Conservation (phyloP, 1,139 yeast species). For the Debaryomyces psychrophilus region DNA sequence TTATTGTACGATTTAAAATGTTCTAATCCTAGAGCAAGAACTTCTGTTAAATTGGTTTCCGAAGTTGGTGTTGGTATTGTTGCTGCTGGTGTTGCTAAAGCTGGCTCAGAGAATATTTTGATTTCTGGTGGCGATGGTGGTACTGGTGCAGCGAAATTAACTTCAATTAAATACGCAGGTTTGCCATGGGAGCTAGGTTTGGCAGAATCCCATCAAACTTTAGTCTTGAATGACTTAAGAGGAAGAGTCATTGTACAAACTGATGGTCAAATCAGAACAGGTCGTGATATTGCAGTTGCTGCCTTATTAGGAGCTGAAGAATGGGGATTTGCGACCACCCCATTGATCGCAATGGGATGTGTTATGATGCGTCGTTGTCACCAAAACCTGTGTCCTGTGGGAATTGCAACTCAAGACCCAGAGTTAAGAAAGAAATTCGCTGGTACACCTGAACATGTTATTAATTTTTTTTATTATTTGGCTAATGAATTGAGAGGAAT, state of each 20-base stretch:
- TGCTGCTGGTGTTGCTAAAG: conserved; percentile 99
- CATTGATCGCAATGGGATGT: conserved; percentile 97
- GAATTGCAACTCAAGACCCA: conserved; percentile 98
- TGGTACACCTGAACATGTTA: conserved; percentile 98
- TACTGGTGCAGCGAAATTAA: conserved; percentile 98
- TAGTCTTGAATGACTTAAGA: conserved; percentile 92
- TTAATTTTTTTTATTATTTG: conserved; percentile 93
- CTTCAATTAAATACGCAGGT: conserved; percentile 96
- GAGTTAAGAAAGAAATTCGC: conserved; percentile 86
- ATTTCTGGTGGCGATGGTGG: conserved; percentile 99
- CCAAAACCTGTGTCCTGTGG: conserved; percentile 93
- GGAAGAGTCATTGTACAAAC: conserved; percentile 95
- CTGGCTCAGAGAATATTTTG: conserved; percentile 94
- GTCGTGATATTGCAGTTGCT: conserved; percentile 95
- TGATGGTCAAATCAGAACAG: conserved; percentile 96
- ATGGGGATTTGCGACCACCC: conserved; percentile 97
- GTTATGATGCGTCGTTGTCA: conserved; percentile 95
- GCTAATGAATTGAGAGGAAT: conserved; percentile 89
- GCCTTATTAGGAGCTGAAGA: conserved; percentile 97
- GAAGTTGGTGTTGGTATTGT: conserved; percentile 99
- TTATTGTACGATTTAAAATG: conserved; percentile 95
- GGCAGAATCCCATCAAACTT: conserved; percentile 97
- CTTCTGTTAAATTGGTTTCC: conserved; percentile 92
- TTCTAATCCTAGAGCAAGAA: conserved; percentile 95
- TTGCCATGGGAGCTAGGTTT: conserved; percentile 98